phyloP scores from a whole-genome alignment of 192 early-diverging fungal species.

The Linnemannia elongata region DNA sequence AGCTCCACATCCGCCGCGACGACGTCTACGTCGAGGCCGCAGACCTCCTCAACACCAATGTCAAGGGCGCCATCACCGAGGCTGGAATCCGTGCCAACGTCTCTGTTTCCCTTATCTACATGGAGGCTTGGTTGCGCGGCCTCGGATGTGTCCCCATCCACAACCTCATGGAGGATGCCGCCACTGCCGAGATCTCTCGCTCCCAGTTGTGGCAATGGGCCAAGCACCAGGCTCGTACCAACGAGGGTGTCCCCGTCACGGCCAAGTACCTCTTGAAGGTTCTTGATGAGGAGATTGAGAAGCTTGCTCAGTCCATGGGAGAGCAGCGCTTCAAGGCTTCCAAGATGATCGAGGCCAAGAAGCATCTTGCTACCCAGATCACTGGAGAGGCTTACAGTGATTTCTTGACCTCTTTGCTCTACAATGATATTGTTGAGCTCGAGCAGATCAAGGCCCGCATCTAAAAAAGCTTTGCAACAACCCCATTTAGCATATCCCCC shows the following conservation, averaged over 20 bases:
- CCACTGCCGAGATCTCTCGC: constrained; percentile 96
- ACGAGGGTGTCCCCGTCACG: constrained; percentile 85
- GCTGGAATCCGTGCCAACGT: constrained; percentile 92
- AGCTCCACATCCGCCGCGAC: constrained; percentile 91
- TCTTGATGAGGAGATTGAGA: constrained; percentile 87
- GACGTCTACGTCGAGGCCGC: constrained; percentile 86
- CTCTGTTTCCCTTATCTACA: constrained; percentile 91
- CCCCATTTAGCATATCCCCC: neutral
- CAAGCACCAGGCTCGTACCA: constrained; percentile 82
- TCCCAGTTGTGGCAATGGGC: constrained; percentile 98
- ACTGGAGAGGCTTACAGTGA: constrained; percentile 88
- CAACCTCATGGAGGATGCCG: constrained; percentile 98
- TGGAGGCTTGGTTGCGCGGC: constrained; percentile 94
- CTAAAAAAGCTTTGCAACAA: constrained; percentile 13
- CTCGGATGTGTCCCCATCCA: constrained; percentile 98
- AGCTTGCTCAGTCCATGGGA: constrained; percentile 71
- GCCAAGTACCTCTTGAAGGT: constrained; percentile 78
- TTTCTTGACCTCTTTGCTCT: constrained; percentile 93
- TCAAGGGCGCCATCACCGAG: constrained; percentile 84
- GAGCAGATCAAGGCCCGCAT: constrained; percentile 47
- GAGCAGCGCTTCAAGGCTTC: constrained; percentile 71
- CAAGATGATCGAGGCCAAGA: constrained; percentile 78
- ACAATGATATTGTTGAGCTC: constrained; percentile 82
- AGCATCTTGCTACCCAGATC: constrained; percentile 79
- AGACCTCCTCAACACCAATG: constrained; percentile 86